phyloP scores from a whole-genome alignment of 495 filamentous ascomycete species.

The Aspergillus carlsbadensis region DNA sequence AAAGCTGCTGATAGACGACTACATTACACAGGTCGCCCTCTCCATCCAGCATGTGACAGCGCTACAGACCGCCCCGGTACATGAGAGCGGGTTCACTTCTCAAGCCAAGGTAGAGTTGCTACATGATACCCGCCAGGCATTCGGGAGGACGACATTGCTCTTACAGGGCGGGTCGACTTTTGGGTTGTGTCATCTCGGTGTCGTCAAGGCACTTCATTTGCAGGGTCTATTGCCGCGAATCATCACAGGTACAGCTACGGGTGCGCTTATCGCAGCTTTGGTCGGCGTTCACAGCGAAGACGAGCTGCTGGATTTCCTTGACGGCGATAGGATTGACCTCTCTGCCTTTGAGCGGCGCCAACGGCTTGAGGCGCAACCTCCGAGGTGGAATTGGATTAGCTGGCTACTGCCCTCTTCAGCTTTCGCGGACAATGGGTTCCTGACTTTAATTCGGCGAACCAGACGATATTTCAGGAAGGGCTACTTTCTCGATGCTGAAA shows the following conservation, averaged over 20 bases:
- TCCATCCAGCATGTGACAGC: constrained; percentile 74
- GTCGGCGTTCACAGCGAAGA: constrained; percentile 88
- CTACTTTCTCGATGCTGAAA: constrained; percentile 77
- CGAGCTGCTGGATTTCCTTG: constrained; percentile 74
- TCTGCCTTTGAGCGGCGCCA: constrained; percentile 66
- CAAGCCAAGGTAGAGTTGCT: constrained; percentile 86
- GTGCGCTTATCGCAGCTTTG: constrained; percentile 85
- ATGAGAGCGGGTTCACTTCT: constrained; percentile 63
- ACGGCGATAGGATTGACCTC: constrained; percentile 78
- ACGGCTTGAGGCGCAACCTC: constrained; percentile 13
- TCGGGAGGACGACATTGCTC: constrained; percentile 82
- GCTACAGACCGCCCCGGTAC: constrained; percentile 60
- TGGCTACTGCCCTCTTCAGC: constrained; percentile 20
- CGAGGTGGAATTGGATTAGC: constrained; percentile 13
- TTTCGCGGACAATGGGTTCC: constrained; percentile 41
- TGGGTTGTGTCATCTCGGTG: constrained; percentile 85
- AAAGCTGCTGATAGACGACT: constrained; percentile 88
- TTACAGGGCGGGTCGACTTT: constrained; percentile 92
- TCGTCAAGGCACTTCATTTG: constrained; percentile 84
- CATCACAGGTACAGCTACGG: constrained; percentile 87
- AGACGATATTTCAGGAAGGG: constrained; percentile 69
- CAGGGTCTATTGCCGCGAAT: constrained; percentile 85
- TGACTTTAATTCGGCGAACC: constrained; percentile 60
- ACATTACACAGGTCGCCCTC: constrained; percentile 77
- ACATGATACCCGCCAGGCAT: constrained; percentile 87